A percentile compares a stretch with the other conserved stretches of the same genome.
phyloP scores from a whole-genome alignment of 2,329 filamentous ascomycete species.

The Venturia pyrina region DNA sequence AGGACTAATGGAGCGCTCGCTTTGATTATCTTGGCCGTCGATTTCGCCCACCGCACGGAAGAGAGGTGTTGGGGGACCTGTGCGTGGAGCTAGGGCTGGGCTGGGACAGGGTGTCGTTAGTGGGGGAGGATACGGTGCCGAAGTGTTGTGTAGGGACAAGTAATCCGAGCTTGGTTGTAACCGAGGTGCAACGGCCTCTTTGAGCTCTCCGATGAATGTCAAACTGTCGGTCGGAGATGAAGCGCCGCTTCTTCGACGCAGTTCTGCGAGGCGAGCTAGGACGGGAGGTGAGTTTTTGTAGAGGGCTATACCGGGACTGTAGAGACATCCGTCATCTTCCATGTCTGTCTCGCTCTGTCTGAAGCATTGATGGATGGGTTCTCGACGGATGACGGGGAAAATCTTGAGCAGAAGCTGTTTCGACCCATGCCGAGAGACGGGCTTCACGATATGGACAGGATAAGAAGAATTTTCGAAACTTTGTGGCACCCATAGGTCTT shows the following conservation, averaged over 20 bases:
- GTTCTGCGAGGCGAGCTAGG: not conserved
- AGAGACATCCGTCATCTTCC: constrained; percentile 38
- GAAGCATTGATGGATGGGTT: constrained; percentile 39
- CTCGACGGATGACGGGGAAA: constrained; percentile 43
- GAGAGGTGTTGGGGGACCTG: not conserved
- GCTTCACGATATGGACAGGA: not conserved
- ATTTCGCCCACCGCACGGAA: not conserved
- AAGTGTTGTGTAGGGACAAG: not conserved
- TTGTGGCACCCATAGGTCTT: constrained; percentile 26
- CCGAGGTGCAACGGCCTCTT: not conserved
- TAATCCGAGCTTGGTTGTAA: not conserved
- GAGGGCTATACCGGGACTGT: constrained; percentile 38
- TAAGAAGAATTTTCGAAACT: constrained; percentile 21
- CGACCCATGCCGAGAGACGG: not conserved
- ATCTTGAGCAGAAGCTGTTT: constrained; percentile 35
- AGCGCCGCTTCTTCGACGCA: not conserved
- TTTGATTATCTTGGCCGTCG: not conserved
- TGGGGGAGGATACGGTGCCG: not conserved
- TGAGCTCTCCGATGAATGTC: not conserved
- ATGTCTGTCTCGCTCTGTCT: constrained; percentile 28
- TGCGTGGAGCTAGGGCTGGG: not conserved
- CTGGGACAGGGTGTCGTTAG: not conserved
- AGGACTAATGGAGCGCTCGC: not conserved
- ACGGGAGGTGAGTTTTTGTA: constrained; percentile 20
- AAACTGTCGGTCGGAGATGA: not conserved